Evolutionary conservation across 1,284 basidiomycete species (phyloP), one percentile per base, ranked within the genome.

Genomic region (Sanghuangporus sanghuang): DNA sequence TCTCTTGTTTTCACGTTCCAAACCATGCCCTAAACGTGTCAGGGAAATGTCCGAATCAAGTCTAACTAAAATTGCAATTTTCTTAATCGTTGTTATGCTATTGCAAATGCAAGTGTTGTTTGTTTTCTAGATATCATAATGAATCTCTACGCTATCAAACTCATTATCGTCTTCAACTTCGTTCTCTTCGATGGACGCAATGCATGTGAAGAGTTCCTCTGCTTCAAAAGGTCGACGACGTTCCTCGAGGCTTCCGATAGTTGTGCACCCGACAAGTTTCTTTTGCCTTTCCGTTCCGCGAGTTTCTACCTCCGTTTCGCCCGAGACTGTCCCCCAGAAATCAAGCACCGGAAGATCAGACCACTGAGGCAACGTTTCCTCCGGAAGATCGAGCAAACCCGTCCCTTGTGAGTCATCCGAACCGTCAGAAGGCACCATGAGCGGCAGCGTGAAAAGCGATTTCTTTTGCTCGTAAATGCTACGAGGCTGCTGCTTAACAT

Each of bases 281-380:
- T 66, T 54, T 27, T 70, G 69, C 54, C 75, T 68, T 35, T 68
- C 64, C n/a, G 66, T 57, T 0, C 83, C 83, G 39, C 79, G 74
- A 40, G 70, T 68, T 21, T 75, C 60, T 23, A 90, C 69, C 7
- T 71, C 73, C 14, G 79, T 76, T 61, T 81, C 69, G 1, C 80
- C 81, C 4, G 80, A 77, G 21, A 88, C 50, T 39, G 74, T 70
- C 1, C 90, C 92, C 50, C 86, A 84, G 23, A 93, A 76, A 71
- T 93, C 89, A 63, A 93, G 74, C 8, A 87, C 77, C 0, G 90
- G 90, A 27, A 93, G 75, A 2, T 69, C 69, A 0, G 73, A 67
- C 79, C 83, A 85, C 4, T 61, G 57, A 0, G 91, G 90, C 42
- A 93, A 73, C 3, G 69, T 71, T 12, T 72, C 75, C 0, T 74